Base-by-base conservation (phyloP, 1,139 yeast genomes). In the Casaregolazyma suthepensis region DNA sequence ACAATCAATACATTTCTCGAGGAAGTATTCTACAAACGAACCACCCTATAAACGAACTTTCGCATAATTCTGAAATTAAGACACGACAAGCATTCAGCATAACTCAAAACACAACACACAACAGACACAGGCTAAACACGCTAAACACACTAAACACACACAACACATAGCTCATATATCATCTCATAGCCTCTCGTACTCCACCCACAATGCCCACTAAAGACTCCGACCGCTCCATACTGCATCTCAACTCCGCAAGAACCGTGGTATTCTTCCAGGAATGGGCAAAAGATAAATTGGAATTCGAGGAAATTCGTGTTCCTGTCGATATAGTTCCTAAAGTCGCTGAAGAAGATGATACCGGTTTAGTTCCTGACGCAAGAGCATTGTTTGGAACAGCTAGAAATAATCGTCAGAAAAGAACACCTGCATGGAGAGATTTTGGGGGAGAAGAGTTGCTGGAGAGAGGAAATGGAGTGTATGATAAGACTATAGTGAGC, bases 191-290 rank as follows among this genome's bases (percentile, higher is more conserved):
- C 26, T 22, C 26, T 7, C 4, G 4, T 5, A 7, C 26, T 22
- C 12, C 52, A 40, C 51, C 43, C 26, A 7, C 7, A 22, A 26
- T 26, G 31, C 31, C 31, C 49, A 58, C 59, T 53, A 64, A 65
- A 61, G 75, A 71, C 59, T 69, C 74, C 5, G 70, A 67, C 43
- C 57, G 73, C 37, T 62, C 71, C 17, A 69, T 67, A 23, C 59
- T 68, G 40, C 74, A 71, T 53, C 58, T 68, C 54, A 59, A 61
- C 3, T 54, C 61, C n/a, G 64, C 70, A 3, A 61, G 70, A 38
- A 54, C 65, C 5, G 71, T 63, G 18, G 58, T 64, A 6, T 59
- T 63, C 37, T 68, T 66, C 46, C 68, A 67, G 38, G 67, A 70
- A 37, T 72, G 74, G 75, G 64, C 64, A 54, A 54, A 63, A 43